Evolutionary conservation across 768 basidiomycete genomes (phyloP), one percentile per base, ranked within the genome.

Genomic region (Russula olivacea): DNA sequence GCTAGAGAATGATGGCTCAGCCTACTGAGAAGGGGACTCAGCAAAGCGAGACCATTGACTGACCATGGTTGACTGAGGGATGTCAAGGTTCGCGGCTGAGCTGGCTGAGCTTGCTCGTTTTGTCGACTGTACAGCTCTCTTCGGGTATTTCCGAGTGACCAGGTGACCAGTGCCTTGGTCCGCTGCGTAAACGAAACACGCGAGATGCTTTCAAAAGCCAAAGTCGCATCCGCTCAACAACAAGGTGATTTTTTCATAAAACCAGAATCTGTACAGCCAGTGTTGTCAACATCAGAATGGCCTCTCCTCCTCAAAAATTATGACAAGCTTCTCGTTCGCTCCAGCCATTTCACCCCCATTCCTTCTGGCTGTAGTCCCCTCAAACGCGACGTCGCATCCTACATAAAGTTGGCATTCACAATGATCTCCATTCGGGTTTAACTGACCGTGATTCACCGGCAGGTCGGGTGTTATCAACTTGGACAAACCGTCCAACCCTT

Each of bases 401-500:
- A 99, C 76, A 85, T 99, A 75, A 96, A 94, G 90, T 92, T 57
- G 76, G 73, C 21, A 0, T 61, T n/a, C 5, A 30, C 17, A 43
- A 38, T 10, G 51, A 49, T 23, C 55, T 47, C 11, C 63, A n/a
- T 19, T 17, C 14, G 9, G 2, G 40, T 32, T 43, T 23, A 40
- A 59, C 36, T 25, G 43, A 50, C 54, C 28, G 41, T 38, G 15
- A 23, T 14, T 10, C 28, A 54, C 53, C 65, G 61, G n/a, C 67
- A 96, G 93, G 80, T 93, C 95, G 68, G 97, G 97, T 69, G 92
- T 98, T 58, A 99, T 99, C 74, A 99, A 99, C 78, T 81, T 99
- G 68, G 97, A 99, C 83, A 99, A 99, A 73, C 97, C 97, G 25
- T 98, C 96, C 36, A 99, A 98, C 76, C 96, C 96, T 4, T 97